These are phyloP conservation scores for Rubroboletus satanas DNA, from an alignment of 768 basidiomycete species.

Conservation along the genomic window DNA sequence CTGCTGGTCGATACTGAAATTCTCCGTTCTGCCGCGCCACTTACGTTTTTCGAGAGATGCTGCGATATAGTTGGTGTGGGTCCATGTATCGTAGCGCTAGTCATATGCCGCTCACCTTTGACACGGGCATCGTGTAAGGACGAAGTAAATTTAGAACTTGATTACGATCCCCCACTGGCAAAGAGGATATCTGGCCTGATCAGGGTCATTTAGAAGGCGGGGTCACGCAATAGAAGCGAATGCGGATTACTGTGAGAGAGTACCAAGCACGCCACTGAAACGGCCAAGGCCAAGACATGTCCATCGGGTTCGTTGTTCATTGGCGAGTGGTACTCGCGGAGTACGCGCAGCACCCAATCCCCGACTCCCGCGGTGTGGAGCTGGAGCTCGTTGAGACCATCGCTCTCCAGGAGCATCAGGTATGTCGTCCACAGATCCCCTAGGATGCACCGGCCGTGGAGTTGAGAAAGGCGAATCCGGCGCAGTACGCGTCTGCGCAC, in stretches of 20 bases:
- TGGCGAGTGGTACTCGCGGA: conserved; percentile 17
- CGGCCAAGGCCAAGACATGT: conserved; percentile 24
- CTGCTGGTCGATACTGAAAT: conserved; percentile 18
- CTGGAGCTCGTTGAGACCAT: conserved; percentile 44
- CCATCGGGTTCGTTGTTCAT: conserved; percentile 4
- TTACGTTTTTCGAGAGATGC: conserved; percentile 26
- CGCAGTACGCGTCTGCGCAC: conserved; percentile 45
- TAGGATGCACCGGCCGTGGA: conserved; percentile 29
- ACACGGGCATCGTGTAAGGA: conserved; percentile 33
- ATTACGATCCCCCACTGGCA: conserved; percentile 37
- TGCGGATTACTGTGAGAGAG: conserved; percentile 35
- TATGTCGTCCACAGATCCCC: conserved; percentile 56
- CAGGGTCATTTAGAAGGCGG: conserved; percentile 24
- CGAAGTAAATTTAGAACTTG: conserved; percentile 41
- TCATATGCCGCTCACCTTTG: conserved; percentile 27
- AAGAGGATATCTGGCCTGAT: conserved; percentile 38
- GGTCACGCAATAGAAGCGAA: conserved; percentile 24
- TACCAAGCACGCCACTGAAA: conserved; percentile 34
- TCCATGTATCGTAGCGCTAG: background rate
- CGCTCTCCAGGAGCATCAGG: conserved; percentile 59
- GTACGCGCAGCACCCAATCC: conserved; percentile 23
- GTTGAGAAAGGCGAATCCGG: conserved; percentile 37
- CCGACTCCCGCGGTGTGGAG: conserved; percentile 41
- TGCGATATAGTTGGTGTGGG: conserved; percentile 22
- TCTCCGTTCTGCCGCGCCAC: conserved; percentile 18